Conservation (phyloP, 805 yeast species). For the Sugiyamaella boreocaroliniensis region DNA sequence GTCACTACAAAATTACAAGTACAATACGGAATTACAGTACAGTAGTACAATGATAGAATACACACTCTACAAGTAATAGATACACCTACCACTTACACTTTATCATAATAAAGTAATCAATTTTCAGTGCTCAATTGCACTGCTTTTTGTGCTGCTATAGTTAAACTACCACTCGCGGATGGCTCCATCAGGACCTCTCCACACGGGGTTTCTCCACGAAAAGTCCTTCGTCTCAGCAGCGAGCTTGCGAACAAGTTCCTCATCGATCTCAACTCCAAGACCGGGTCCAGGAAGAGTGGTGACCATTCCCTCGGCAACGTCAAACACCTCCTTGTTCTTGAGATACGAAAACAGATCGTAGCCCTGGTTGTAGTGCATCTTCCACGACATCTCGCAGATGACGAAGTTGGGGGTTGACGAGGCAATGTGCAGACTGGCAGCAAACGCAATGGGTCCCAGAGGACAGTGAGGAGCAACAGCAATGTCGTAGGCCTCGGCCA, state of each 20-base stretch:
- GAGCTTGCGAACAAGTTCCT: conserved; percentile 22
- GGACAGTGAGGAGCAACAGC: conserved; percentile 31
- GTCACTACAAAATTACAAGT: too few relatives aligned
- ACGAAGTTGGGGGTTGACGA: conserved; percentile 22
- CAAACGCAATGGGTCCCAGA: conserved; percentile 28
- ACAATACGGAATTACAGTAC: too few relatives aligned
- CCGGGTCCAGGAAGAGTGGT: conserved; percentile 24
- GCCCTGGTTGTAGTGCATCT: conserved; percentile 26
- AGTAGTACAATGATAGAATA: too few relatives aligned
- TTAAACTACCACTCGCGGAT: conserved; percentile 28
- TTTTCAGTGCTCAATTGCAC: too few relatives aligned
- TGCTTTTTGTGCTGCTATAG: too few relatives aligned
- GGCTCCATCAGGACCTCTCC: conserved; percentile 26
- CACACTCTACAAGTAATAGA: too few relatives aligned
- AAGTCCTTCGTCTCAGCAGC: conserved; percentile 13
- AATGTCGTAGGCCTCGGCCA: conserved; percentile 29
- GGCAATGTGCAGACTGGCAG: conserved; percentile 26
- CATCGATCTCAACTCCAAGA: conserved; percentile 26
- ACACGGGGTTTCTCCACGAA: conserved; percentile 28
- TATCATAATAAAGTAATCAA: too few relatives aligned
- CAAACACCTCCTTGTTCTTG: conserved; percentile 21
- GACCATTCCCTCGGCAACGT: conserved; percentile 23
- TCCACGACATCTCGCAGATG: conserved; percentile 26
- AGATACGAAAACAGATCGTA: conserved; percentile 24
- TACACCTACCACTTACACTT: too few relatives aligned